phyloP scores from a whole-genome alignment of 176 grass and related monocot species.

The Rhipidocladum racemiflorum region DNA sequence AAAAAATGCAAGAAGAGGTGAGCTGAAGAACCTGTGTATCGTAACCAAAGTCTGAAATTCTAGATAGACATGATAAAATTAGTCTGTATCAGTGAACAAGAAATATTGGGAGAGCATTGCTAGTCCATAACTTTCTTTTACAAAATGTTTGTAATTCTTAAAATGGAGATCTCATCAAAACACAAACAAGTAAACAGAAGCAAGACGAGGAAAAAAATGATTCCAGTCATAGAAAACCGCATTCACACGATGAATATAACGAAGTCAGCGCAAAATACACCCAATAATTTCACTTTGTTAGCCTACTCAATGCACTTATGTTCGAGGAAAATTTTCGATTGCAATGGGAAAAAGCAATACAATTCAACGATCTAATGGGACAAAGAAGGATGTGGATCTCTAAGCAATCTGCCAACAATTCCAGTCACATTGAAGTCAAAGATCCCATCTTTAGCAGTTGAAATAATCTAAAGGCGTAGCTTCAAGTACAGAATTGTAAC shows the following conservation, averaged over 20 bases:
- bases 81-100: too few species aligned
- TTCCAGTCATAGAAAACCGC: too few species aligned
- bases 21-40: slow-evolving; percentile 84
- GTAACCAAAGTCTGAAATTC: slow-evolving; percentile 14
- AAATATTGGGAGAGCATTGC: too few species aligned
- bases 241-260: background rate
- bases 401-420: background rate
- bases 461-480: background rate
- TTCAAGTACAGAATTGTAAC: background rate
- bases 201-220: too few species aligned
- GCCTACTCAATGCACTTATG: background rate
- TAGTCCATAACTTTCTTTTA: too few species aligned
- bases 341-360: background rate
- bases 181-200: too few species aligned
- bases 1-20: slow-evolving; percentile 83
- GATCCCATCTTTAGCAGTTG: background rate
- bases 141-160: too few species aligned
- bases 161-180: too few species aligned
- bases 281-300: background rate
- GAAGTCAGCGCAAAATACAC: background rate
- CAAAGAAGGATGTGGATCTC: background rate
- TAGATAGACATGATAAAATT: too few species aligned
- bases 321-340: background rate
- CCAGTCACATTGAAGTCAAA: background rate
- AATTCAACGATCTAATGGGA: background rate